These are phyloP conservation scores for Volvox carteri DNA, from an alignment of 163 green algal genomes.

Conservation along the genomic window DNA sequence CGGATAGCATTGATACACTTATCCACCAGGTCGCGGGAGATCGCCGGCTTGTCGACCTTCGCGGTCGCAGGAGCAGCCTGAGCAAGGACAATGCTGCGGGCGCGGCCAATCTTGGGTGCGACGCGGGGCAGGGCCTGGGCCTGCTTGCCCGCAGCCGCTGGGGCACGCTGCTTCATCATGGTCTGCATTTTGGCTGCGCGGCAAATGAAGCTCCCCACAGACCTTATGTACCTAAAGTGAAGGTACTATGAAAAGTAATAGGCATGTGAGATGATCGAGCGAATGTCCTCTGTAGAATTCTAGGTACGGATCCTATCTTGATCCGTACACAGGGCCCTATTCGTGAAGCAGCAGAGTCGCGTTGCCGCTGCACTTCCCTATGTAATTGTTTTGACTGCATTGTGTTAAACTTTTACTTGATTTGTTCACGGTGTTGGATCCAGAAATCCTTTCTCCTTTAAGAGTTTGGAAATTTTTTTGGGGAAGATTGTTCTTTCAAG, in stretches of 20 bases:
- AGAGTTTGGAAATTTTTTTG: no score
- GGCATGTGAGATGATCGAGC: background rate
- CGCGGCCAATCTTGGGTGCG: slow-evolving; percentile 17
- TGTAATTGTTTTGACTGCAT: no score
- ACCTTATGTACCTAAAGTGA: slow-evolving; percentile 14
- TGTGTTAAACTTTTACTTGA: no score
- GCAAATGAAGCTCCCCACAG: slow-evolving; percentile 1
- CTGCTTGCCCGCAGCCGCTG: slow-evolving; percentile 47
- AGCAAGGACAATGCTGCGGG: slow-evolving; percentile 30
- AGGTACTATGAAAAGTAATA: slow-evolving; percentile 24
- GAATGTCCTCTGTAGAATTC: slow-evolving; percentile 3
- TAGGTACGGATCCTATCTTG: slow-evolving; percentile 20
- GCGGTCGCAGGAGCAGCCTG: slow-evolving; percentile 51
- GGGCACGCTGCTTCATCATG: slow-evolving; percentile 53
- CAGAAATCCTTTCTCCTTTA: no score
- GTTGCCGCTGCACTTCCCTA: no score
- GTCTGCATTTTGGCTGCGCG: slow-evolving; percentile 54
- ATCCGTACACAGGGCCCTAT: slow-evolving; percentile 22
- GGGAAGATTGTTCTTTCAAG: background rate
- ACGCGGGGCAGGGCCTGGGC: slow-evolving; percentile 28
- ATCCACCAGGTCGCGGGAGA: slow-evolving; percentile 70
- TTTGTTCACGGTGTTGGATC: no score
- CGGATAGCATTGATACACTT: slow-evolving; percentile 95
- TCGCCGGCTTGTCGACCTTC: slow-evolving; percentile 54
- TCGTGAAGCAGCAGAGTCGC: no score